Conservation (phyloP, 2,329 filamentous ascomycete genomes). For the Alternaria dauci region DNA sequence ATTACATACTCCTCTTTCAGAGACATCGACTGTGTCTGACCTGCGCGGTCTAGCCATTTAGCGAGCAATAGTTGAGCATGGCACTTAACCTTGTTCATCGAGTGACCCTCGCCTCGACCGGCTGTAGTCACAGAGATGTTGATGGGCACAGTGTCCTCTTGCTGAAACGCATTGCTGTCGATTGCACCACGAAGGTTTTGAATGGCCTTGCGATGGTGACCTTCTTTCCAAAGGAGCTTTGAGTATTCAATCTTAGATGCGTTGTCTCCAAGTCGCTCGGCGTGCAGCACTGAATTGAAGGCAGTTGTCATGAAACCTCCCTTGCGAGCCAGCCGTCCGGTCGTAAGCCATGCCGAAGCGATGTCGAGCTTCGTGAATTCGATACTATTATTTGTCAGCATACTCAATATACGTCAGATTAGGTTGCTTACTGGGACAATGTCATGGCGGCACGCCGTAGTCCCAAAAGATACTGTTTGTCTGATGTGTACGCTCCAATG, state of each 20-base stretch:
- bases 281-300: constrained; percentile 92
- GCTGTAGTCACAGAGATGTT: constrained; percentile 51
- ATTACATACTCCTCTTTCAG: constrained; percentile 78
- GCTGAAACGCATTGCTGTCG: constrained; percentile 76
- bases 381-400: constrained; percentile 47
- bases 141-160: constrained; percentile 49
- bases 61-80: constrained; percentile 87
- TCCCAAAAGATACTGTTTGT: constrained; percentile 93
- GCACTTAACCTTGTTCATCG: constrained; percentile 70
- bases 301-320: constrained; percentile 83
- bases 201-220: constrained; percentile 93
- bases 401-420: neutral
- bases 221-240: constrained; percentile 89
- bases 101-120: constrained; percentile 45
- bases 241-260: constrained; percentile 95
- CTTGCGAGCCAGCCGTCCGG: constrained; percentile 85
- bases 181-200: constrained; percentile 90
- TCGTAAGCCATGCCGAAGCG: constrained; percentile 84
- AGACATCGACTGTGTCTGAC: constrained; percentile 84
- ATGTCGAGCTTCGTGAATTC: constrained; percentile 76
- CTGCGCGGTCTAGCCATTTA: constrained; percentile 96
- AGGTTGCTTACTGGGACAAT: constrained; percentile 66
- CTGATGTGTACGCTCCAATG: constrained; percentile 84
- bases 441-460: constrained; percentile 89
- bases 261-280: constrained; percentile 81